phyloP scores from a whole-genome alignment of 2,329 filamentous ascomycete genomes.

The Alternaria longipes region DNA sequence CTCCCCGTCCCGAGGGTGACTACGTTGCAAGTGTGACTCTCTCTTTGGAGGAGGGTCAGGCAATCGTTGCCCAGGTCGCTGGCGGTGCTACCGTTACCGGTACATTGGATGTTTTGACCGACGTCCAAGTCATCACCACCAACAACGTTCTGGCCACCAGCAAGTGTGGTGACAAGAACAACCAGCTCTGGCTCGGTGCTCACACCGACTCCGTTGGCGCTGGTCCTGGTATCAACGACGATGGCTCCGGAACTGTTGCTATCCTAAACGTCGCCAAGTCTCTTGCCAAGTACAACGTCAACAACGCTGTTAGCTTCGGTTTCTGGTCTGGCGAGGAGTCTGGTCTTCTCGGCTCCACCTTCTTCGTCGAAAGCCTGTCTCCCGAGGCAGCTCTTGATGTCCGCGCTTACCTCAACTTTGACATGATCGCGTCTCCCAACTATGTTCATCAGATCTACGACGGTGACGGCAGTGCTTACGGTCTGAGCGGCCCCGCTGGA shows the following conservation, averaged over 20 bases:
- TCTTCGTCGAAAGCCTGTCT: conserved; percentile 43
- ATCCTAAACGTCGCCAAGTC: conserved; percentile 51
- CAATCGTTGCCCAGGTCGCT: conserved; percentile 61
- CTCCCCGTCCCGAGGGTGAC: conserved; percentile 60
- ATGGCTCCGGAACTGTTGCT: conserved; percentile 50
- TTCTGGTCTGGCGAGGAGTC: conserved; percentile 53
- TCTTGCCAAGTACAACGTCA: conserved; percentile 49
- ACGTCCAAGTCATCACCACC: conserved; percentile 59
- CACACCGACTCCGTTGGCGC: conserved; percentile 50
- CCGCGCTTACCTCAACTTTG: conserved; percentile 55
- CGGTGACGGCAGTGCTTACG: conserved; percentile 47
- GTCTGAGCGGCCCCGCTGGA: conserved; percentile 44
- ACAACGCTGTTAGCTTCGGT: conserved; percentile 52
- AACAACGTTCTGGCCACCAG: conserved; percentile 52
- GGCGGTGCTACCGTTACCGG: conserved; percentile 52
- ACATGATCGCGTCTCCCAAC: conserved; percentile 54
- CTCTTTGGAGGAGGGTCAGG: conserved; percentile 64
- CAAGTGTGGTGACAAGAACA: conserved; percentile 48
- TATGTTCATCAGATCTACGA: conserved; percentile 50
- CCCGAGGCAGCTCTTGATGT: conserved; percentile 44
- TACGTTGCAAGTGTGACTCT: conserved; percentile 76
- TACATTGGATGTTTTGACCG: conserved; percentile 55
- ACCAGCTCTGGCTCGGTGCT: conserved; percentile 48
- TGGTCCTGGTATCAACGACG: conserved; percentile 55
- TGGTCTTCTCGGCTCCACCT: conserved; percentile 48